Percentiles rank a stretch among this genome's conserved stretches.
These are phyloP conservation scores for Botrytis elliptica DNA, from an alignment of 2,329 filamentous ascomycete species.

Conservation along the genomic window DNA sequence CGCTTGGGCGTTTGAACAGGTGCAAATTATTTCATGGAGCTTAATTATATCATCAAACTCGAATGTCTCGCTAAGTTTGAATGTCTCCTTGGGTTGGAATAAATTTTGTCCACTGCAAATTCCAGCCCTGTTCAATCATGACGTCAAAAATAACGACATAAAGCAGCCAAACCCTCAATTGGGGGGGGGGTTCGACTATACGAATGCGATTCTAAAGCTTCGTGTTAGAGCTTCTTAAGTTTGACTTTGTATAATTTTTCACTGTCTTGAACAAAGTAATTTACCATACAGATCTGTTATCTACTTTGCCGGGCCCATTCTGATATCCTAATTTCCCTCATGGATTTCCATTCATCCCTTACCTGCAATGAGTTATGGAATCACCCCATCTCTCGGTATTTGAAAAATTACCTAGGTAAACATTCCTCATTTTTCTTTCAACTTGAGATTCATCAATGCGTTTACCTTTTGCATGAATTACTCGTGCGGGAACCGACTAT, in stretches of 20 bases:
- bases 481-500: background rate
- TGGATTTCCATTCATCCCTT: background rate
- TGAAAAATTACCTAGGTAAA: background rate
- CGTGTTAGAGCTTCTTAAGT: background rate
- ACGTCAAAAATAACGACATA: background rate
- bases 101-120: background rate
- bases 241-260: too few species aligned
- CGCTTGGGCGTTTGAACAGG: background rate
- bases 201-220: background rate
- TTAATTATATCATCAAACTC: background rate
- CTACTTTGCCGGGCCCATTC: too few species aligned
- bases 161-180: background rate
- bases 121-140: background rate
- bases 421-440: background rate
- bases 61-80: background rate
- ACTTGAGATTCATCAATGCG: background rate
- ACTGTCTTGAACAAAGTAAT: background rate
- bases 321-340: background rate
- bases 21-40: background rate
- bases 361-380: background rate
- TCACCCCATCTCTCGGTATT: too few species aligned
- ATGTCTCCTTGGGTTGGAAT: background rate
- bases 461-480: slow-evolving; percentile 4
- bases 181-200: background rate
- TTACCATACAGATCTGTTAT: background rate